These are phyloP conservation scores for Aureobasidium sp. DNA, from an alignment of 2,329 filamentous ascomycete species.

Conservation along the genomic window DNA sequence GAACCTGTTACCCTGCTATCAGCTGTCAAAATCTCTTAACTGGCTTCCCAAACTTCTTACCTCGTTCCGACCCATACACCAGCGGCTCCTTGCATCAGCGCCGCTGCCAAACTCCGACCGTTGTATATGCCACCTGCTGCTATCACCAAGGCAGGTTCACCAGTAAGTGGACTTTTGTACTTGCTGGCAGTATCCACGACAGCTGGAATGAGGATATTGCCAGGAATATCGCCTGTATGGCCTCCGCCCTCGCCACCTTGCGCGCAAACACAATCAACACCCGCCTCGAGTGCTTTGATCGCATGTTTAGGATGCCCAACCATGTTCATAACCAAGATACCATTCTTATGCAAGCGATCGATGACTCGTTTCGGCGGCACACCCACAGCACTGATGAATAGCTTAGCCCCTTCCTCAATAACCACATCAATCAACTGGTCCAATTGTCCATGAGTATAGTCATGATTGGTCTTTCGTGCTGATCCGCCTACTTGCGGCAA, in stretches of 20 bases:
- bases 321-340: slow-evolving; percentile 94
- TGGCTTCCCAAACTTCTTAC: neutral
- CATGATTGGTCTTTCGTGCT: slow-evolving; percentile 87
- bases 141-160: slow-evolving; percentile 68
- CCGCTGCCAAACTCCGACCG: slow-evolving; percentile 71
- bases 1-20: slow-evolving; percentile 41
- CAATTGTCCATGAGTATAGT: slow-evolving; percentile 85
- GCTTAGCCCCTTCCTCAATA: slow-evolving; percentile 70
- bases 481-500: slow-evolving; percentile 79
- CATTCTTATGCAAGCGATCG: slow-evolving; percentile 67
- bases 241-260: slow-evolving; percentile 92
- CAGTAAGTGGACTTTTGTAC: slow-evolving; percentile 66
- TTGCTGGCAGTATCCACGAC: slow-evolving; percentile 74
- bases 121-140: slow-evolving; percentile 85
- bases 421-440: slow-evolving; percentile 83
- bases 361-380: slow-evolving; percentile 71
- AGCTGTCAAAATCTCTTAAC: neutral
- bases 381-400: slow-evolving; percentile 86
- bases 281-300: slow-evolving; percentile 75
- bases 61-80: slow-evolving; percentile 94
- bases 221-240: slow-evolving; percentile 83
- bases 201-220: slow-evolving; percentile 76
- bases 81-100: slow-evolving; percentile 77
- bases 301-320: slow-evolving; percentile 89
- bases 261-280: slow-evolving; percentile 85